phyloP scores from a whole-genome alignment of 352 stramenopile species.

The Phytophthora niederhauseri region DNA sequence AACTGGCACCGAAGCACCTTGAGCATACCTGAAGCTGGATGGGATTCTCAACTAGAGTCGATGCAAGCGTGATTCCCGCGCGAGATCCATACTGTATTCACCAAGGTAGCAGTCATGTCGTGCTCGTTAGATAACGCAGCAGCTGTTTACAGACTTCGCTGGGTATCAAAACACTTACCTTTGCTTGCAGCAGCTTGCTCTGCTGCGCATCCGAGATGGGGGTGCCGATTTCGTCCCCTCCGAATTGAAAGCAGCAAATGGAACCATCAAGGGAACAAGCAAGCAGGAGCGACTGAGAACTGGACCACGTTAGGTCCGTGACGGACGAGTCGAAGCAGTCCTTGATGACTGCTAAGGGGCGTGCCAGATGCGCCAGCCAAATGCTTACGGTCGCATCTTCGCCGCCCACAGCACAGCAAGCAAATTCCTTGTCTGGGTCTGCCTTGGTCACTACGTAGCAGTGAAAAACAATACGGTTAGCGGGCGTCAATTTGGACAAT shows the following conservation, averaged over 20 bases:
- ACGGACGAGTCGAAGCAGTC: conserved; percentile 87
- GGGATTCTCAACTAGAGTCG: conserved; percentile 80
- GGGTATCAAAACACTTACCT: conserved; percentile 40
- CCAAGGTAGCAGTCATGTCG: background rate
- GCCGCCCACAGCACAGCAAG: conserved; percentile 82
- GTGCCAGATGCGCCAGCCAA: conserved; percentile 80
- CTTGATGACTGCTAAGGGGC: conserved; percentile 79
- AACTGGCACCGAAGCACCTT: background rate
- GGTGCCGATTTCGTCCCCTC: conserved; percentile 60
- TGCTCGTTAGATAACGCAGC: background rate
- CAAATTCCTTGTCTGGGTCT: conserved; percentile 79
- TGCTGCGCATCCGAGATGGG: conserved; percentile 76
- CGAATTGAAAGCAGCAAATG: conserved; percentile 88
- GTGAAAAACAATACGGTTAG: conserved; percentile 12
- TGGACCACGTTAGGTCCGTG: conserved; percentile 82
- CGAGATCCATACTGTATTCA: conserved; percentile 73
- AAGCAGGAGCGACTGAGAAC: conserved; percentile 60
- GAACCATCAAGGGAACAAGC: conserved; percentile 80
- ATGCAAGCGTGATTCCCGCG: conserved; percentile 80
- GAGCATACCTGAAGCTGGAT: conserved; percentile 70
- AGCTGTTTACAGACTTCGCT: background rate
- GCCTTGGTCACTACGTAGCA: conserved; percentile 49
- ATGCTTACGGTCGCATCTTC: conserved; percentile 88
- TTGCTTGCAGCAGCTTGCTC: conserved; percentile 82
- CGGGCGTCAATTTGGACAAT: background rate